Evolutionary conservation across 108 stramenopile species (phyloP), one percentile per base, ranked within the genome.

Genomic region (Skeletonema tropicum): DNA sequence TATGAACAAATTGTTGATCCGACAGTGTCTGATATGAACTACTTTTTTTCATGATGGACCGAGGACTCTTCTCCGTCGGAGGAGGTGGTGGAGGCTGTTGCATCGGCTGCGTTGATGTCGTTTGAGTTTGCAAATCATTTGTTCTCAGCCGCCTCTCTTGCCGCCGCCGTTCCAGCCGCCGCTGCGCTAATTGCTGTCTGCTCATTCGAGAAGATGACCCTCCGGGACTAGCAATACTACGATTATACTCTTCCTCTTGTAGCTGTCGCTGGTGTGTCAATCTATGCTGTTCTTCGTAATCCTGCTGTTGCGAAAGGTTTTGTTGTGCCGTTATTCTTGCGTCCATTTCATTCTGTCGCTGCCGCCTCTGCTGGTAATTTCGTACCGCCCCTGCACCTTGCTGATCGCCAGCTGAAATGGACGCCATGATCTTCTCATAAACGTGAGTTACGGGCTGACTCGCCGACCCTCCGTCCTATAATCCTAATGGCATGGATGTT

Each of bases 301-400:
- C 42, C 42, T 45, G 15, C 42, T 45, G 42, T n/a, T 15, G 42
- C 38, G 0, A 1, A 35, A 8, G 57, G 17, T 13, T 70, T 25
- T 57, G 49, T 11, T 57, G 59, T 55, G 36, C 33, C 57, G 55
- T 59, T 10, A 58, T 70, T 38, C 31, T 38, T 12, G 68, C 58
- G 14, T 70, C 68, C 23, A 38, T 30, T 35, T 14, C 21, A 59
- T 70, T 33, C n/a, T 23, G 57, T 59, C 39, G 57, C 57, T 13
- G 6, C 57, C 29, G 57, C 57, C 25, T 57, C 57, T 19, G 55
- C 38, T 69, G 68, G 12, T 70, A 39, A 31, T 48, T 46, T 7
- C 31, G 66, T 48, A 30, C 4, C 23, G 15, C 13, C 12, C 6
- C 46, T 46, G 45, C 66, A 23, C 48, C 48, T 45, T 45, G 42